These are phyloP conservation scores for Coniferiporia weirii DNA, from an alignment of 1,284 basidiomycete species.

Conservation along the genomic window DNA sequence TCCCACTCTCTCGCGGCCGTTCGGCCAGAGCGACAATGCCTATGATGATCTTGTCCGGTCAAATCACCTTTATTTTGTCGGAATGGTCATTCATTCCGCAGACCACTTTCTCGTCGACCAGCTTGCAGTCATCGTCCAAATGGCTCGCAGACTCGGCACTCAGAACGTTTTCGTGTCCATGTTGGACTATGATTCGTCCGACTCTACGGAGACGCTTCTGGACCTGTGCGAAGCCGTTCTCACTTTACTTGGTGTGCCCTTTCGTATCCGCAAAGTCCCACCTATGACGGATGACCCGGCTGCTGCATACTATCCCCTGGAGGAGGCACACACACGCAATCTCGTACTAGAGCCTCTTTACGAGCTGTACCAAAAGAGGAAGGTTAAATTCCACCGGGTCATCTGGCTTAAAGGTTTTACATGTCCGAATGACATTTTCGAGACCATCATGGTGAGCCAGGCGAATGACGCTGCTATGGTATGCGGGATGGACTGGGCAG, in stretches of 20 bases:
- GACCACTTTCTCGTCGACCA: conserved; percentile 98
- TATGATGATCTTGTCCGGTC: conserved; percentile 82
- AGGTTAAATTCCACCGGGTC: conserved; percentile 82
- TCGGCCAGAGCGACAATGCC: conserved; percentile 83
- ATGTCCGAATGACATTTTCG: conserved; percentile 92
- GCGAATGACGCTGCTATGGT: conserved; percentile 92
- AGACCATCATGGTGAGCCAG: conserved; percentile 85
- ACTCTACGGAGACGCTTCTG: conserved; percentile 87
- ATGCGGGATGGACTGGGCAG: conserved; percentile 98
- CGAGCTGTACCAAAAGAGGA: conserved; percentile 71
- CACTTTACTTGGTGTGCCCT: conserved; percentile 85
- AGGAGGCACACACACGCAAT: conserved; percentile 91
- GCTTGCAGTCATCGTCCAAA: conserved; percentile 90
- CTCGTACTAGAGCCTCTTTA: conserved; percentile 85
- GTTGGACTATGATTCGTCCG: conserved; percentile 89
- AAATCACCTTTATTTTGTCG: conserved; percentile 88
- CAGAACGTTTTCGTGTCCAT: conserved; percentile 91
- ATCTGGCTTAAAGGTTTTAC: conserved; percentile 97
- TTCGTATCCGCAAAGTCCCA: conserved; percentile 81
- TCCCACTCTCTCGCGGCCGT: conserved; percentile 84
- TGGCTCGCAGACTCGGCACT: conserved; percentile 83
- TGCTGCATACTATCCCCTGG: conserved; percentile 87
- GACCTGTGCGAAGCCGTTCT: conserved; percentile 92
- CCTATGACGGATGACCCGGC: conserved; percentile 83
- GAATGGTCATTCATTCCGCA: conserved; percentile 90